phyloP scores from a whole-genome alignment of 2,329 filamentous ascomycete species.

The Bretziella fagacearum region DNA sequence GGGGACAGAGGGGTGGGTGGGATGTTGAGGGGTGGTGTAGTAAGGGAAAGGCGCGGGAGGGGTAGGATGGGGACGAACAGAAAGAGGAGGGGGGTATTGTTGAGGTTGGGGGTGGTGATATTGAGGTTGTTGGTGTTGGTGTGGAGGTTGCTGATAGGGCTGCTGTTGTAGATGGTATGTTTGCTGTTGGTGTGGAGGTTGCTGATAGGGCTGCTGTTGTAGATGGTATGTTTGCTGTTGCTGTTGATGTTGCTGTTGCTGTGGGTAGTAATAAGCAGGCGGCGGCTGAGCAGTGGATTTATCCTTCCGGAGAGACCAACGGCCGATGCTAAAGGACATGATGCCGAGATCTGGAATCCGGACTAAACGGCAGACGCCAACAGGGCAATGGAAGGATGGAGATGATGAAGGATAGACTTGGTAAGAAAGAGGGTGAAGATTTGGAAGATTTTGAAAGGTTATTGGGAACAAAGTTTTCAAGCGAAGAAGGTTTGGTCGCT shows the following conservation, averaged over 20 bases:
- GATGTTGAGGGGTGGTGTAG: conserved; percentile 1
- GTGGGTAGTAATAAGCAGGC: not conserved
- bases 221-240: not conserved
- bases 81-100: not conserved
- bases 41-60: not conserved
- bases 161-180: not conserved
- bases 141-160: not conserved
- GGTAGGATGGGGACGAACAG: too few species aligned
- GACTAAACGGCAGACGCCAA: not conserved
- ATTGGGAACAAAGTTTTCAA: too few species aligned
- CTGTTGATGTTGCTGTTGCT: not conserved
- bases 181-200: not conserved
- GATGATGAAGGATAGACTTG: too few species aligned
- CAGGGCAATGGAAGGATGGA: not conserved
- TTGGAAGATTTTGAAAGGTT: too few species aligned
- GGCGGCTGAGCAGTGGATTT: conserved; percentile 2
- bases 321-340: not conserved
- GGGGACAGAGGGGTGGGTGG: not conserved
- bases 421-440: too few species aligned
- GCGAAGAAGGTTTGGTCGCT: too few species aligned
- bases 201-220: not conserved
- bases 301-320: not conserved
- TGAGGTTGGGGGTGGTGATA: not conserved
- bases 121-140: not conserved
- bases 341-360: not conserved